Conservation (phyloP, 148 eudicot genomes). For the Persicaria tinctoria region DNA sequence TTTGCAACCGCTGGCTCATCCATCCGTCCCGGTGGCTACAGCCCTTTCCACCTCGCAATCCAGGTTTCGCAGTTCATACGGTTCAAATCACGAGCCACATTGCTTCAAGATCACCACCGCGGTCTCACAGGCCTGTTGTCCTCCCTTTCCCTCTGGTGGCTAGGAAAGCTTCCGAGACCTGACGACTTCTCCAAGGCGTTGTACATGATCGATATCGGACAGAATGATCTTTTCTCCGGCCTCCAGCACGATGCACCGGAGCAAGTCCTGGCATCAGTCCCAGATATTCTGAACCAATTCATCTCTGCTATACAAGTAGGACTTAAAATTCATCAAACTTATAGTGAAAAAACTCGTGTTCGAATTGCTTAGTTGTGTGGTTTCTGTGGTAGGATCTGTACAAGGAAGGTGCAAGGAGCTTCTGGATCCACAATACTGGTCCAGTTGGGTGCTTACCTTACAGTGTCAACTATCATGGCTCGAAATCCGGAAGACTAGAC, state of each 20-base stretch:
- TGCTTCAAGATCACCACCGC: neutral
- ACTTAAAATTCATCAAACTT: neutral
- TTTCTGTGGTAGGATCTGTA: neutral
- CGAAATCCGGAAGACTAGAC: neutral
- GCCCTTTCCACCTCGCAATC: constrained; percentile 6
- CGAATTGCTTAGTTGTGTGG: neutral
- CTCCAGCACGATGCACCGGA: neutral
- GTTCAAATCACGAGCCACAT: neutral
- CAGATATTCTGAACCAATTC: neutral
- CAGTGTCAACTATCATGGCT: neutral
- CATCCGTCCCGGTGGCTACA: constrained; percentile 11
- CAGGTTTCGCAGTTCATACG: neutral
- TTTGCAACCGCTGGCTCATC: constrained; percentile 34
- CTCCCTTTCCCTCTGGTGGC: neutral
- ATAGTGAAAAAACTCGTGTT: neutral
- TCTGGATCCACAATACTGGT: constrained; percentile 15
- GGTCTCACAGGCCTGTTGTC: neutral
- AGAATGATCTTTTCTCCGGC: constrained; percentile 8
- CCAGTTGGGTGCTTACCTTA: constrained; percentile 12
- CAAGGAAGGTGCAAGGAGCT: constrained; percentile 6
- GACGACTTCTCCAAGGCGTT: constrained; percentile 7
- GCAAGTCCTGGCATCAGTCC: constrained; percentile 3
- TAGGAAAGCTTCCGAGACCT: constrained; percentile 10
- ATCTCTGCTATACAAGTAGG: neutral
- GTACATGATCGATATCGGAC: constrained; percentile 10